Evolutionary conservation across 2,329 filamentous ascomycete genomes (phyloP).

Genomic region (Thelonectria discophora): DNA sequence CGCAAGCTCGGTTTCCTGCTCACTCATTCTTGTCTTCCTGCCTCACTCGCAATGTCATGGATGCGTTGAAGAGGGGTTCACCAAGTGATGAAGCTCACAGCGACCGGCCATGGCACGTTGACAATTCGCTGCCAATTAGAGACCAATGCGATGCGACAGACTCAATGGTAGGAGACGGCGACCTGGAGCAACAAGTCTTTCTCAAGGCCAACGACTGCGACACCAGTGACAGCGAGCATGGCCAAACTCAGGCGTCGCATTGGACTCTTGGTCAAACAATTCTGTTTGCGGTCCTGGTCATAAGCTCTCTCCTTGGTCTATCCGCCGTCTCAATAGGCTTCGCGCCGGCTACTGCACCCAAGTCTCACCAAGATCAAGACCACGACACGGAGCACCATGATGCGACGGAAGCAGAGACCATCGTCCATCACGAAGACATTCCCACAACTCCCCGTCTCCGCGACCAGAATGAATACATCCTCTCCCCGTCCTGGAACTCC

Average conservation of each 20-base stretch:
- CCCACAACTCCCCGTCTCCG: constrained; percentile 41
- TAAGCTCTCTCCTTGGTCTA: constrained; percentile 38
- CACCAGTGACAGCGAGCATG: not conserved
- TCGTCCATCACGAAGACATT: constrained; percentile 40
- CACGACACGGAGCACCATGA: constrained; percentile 11
- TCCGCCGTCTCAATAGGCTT: constrained; percentile 35
- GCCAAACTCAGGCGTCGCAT: not conserved
- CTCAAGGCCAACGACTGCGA: constrained; percentile 1
- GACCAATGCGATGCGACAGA: constrained; percentile 3
- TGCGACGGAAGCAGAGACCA: not conserved
- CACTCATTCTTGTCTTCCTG: not conserved
- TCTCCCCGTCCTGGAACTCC: constrained; percentile 66
- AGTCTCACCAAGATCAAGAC: not conserved
- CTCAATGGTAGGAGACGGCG: constrained; percentile 16
- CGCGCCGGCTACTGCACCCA: not conserved
- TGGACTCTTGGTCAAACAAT: constrained; percentile 25
- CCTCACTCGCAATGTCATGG: constrained; percentile 14
- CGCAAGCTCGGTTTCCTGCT: not conserved
- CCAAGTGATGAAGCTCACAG: constrained; percentile 13
- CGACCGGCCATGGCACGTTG: constrained; percentile 1
- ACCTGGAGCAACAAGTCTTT: constrained; percentile 24
- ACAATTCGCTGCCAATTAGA: not conserved
- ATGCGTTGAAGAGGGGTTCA: constrained; percentile 1
- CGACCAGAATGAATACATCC: constrained; percentile 60
- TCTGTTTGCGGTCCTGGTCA: constrained; percentile 35